Base-by-base conservation (phyloP, 2,329 filamentous ascomycete genomes). In the Tolypocladium album region DNA sequence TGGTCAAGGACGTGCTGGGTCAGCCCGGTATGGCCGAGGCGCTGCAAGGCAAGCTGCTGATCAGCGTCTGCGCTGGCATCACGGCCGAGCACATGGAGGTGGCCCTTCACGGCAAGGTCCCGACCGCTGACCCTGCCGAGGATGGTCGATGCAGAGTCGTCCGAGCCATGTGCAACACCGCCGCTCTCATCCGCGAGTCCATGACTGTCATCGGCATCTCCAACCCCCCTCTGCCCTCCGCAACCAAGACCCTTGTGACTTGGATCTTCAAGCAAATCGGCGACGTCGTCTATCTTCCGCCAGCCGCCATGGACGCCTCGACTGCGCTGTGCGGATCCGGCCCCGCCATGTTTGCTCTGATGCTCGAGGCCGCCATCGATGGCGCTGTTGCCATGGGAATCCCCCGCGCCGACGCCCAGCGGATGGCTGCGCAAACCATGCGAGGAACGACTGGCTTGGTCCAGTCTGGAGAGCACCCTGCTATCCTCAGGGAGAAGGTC, bases 81-180 rank as follows among this genome's bases (percentile, higher is more conserved):
- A 85, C 87, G 2, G 83, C 85, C 20, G 73, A 82, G 56, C 85
- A 92, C 67, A 85, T 96, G 63, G 82, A 87, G 68, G 75, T 76
- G 20, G 81, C 83, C 39, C 74, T 93, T 15, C 86, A 89, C 67
- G 80, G 81, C 34, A 75, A 77, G 12, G 74, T 80, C 24, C 77
- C 79, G 43, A 73, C 74, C n/a, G 73, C 78, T 62, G 74, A 76
- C 65, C 72, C 76, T 20, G 74, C 75, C 6, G 71, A 75, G 59
- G 77, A 78, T 59, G 77, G 78, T 36, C 75, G 78, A 45, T 88
- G 84, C 72, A 78, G 82, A 50, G 80, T 94, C 53, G 86, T 95
- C 5, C 82, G 90, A 39, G 90, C 88, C 59, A 91, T 95, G 84
- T 90, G 90, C 66, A 95, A 95, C 76, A 92, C 89, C 0, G 90